Evolutionary conservation across 2,329 filamentous ascomycete genomes (phyloP).

Genomic region (Colletotrichum cordylinicola): DNA sequence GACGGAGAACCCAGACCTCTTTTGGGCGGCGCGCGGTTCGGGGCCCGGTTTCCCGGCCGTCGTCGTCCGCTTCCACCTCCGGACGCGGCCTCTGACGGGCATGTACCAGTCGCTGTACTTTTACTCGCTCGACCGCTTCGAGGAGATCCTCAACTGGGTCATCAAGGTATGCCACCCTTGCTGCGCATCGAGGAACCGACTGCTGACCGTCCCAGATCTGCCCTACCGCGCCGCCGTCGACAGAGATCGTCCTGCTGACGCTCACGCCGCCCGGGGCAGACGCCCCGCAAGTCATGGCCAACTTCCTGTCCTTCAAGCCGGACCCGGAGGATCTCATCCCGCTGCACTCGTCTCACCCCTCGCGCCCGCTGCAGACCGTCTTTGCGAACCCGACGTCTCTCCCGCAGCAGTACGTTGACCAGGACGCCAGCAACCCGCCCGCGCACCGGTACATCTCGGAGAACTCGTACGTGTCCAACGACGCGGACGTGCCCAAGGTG

Average conservation of each 20-base stretch:
- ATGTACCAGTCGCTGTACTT: conserved; percentile 47
- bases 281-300: conserved; percentile 38
- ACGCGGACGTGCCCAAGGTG: conserved; percentile 47
- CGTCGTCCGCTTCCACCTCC: conserved; percentile 55
- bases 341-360: conserved; percentile 6
- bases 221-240: conserved; percentile 38
- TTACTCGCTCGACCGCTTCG: conserved; percentile 50
- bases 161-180: conserved; percentile 36
- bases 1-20: conserved; percentile 55
- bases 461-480: conserved; percentile 55
- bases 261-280: conserved; percentile 31
- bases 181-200: not conserved
- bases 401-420: conserved; percentile 44
- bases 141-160: conserved; percentile 52
- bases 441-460: conserved; percentile 54
- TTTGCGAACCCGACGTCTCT: conserved; percentile 45
- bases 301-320: conserved; percentile 47
- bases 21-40: conserved; percentile 62
- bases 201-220: conserved; percentile 23
- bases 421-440: conserved; percentile 52
- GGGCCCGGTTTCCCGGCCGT: conserved; percentile 60
- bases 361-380: conserved; percentile 32
- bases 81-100: conserved; percentile 35
- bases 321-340: conserved; percentile 21
- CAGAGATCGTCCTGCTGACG: conserved; percentile 46